Evolutionary conservation across 2,329 filamentous ascomycete genomes (phyloP), one percentile per base, ranked within the genome.

Genomic region (Allantophomopsis cytisporea): DNA sequence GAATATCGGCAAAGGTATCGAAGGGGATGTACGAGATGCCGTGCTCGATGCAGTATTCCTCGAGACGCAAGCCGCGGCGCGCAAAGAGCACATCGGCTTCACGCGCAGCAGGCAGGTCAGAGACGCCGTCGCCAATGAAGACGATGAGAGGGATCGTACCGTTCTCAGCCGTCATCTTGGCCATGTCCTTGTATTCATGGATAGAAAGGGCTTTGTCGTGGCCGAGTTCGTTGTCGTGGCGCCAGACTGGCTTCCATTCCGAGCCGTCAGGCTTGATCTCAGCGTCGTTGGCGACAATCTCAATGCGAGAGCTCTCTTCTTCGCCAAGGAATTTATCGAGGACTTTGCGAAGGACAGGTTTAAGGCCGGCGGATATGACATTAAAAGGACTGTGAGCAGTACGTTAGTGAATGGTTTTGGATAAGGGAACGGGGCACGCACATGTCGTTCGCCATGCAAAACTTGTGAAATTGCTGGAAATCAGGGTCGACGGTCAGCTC

Each of bases 71-170:
- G 1, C 77, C 76, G n/a, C 69, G 66, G 10, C 77, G 68, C 1
- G 78, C 76, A 50, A 82, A 82, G 10, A 83, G 67, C 0, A 82
- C 72, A 50, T 82, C 78, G 2, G 77, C 75, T 51, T 82, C 68
- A 21, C 74, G 64, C 1, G 78, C 76, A 2, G 76, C 77, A 0
- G 78, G 68, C 2, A 82, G 64, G 50, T 82, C 78, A 0, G 73
- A 79, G 5, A 82, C 75, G 16, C 77, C 78, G 50, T 82, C 78
- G 37, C 78, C 77, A 47, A 82, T 80, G 59, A 82, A 83, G 39
- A 82, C 62, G 47, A 82, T 78, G 38, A 81, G 60, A 1, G 77
- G 77, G 36, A 80, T 68, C 2, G 73, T 72, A 40, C 71, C 75
- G 42, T 80, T 71, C 13, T 72, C 69, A 43, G 66, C 69, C 36